Percentiles rank a stretch among this genome's conserved stretches.
phyloP scores from a whole-genome alignment of 345 rosid genomes.

The Melaleuca alternifolia region DNA sequence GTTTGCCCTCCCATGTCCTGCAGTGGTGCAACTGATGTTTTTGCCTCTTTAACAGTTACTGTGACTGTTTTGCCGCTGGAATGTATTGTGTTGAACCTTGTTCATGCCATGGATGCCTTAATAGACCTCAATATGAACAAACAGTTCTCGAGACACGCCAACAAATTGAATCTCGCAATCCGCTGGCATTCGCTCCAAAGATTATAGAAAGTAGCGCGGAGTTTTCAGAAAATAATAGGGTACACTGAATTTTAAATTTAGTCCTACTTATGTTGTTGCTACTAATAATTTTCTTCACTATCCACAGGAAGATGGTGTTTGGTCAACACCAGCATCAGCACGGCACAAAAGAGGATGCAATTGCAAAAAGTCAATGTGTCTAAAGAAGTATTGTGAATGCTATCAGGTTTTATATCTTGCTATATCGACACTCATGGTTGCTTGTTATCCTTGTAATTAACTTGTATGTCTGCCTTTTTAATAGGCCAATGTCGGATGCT shows the following conservation, averaged over 20 bases:
- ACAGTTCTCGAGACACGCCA: slow-evolving; percentile 45
- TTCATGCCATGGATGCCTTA: slow-evolving; percentile 49
- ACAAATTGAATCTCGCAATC: slow-evolving; percentile 46
- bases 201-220: slow-evolving; percentile 16
- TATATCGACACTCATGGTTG: background rate
- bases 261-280: background rate
- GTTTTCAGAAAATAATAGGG: slow-evolving; percentile 11
- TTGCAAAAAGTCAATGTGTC: slow-evolving; percentile 62
- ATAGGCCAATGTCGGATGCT: slow-evolving; percentile 54
- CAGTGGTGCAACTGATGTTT: background rate
- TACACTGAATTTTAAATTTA: background rate
- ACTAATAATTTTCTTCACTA: background rate
- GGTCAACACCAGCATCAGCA: slow-evolving; percentile 24
- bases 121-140: slow-evolving; percentile 42
- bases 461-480: background rate
- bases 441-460: background rate
- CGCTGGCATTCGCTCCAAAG: slow-evolving; percentile 64
- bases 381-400: slow-evolving; percentile 66
- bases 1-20: background rate
- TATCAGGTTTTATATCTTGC: slow-evolving; percentile 32
- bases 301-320: slow-evolving; percentile 30
- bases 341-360: slow-evolving; percentile 63
- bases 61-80: slow-evolving; percentile 67
- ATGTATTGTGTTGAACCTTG: slow-evolving; percentile 44
- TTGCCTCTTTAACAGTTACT: slow-evolving; percentile 33